A percentile compares a stretch with the other conserved stretches of the same genome.
Conservation (phyloP, 1,284 basidiomycete genomes). For the Melanopsichium pennsylvanicum region DNA sequence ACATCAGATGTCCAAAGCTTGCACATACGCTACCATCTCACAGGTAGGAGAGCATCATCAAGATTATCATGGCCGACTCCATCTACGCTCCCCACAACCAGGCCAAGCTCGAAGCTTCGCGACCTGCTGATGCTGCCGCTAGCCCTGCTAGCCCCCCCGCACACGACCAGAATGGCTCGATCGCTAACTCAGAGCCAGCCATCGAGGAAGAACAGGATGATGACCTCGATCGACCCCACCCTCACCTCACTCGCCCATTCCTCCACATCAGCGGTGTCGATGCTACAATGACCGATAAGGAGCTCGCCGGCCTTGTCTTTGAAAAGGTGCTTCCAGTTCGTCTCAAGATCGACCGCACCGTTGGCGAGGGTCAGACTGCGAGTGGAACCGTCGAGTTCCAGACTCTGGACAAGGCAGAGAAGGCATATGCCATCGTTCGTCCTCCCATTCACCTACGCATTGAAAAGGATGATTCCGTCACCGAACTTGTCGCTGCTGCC, state of each 20-base stretch:
- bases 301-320: constrained; percentile 50
- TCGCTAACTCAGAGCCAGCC: not conserved
- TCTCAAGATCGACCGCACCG: constrained; percentile 49
- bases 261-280: constrained; percentile 53
- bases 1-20: no score
- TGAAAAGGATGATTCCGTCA: constrained; percentile 5
- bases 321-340: constrained; percentile 47
- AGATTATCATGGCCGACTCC: constrained; percentile 45
- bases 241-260: constrained; percentile 42
- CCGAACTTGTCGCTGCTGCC: constrained; percentile 38
- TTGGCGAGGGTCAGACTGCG: constrained; percentile 18
- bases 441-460: constrained; percentile 42
- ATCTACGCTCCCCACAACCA: constrained; percentile 53
- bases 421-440: constrained; percentile 53
- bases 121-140: constrained; percentile 11
- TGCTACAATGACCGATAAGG: constrained; percentile 45
- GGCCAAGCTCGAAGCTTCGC: constrained; percentile 32
- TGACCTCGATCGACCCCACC: constrained; percentile 26
- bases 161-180: constrained; percentile 1
- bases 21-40: no score
- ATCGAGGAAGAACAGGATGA: constrained; percentile 4
- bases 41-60: not conserved
- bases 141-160: not conserved
- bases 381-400: constrained; percentile 60
- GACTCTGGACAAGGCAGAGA: constrained; percentile 55